Evolutionary conservation across 345 rosid species (phyloP), one percentile per base, ranked within the genome.

Genomic region (Iberis pinnata): DNA sequence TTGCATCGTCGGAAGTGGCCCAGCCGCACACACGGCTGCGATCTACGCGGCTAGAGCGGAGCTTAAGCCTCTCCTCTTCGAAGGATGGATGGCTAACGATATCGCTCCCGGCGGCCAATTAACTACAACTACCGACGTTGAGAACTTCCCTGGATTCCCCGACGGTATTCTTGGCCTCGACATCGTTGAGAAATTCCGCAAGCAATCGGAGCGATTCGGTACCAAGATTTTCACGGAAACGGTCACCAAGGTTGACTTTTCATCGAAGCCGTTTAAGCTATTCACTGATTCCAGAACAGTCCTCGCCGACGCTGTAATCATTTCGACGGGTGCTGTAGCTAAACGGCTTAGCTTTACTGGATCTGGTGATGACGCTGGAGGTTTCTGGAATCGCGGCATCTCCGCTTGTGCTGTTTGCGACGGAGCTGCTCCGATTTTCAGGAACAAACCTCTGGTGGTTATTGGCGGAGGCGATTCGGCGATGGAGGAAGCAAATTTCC

Each of bases 391-490:
- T 57, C 79, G 76, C 0, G 96, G 98, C 22, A 87, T 92, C 31
- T 92, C 98, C 5, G 95, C 98, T 1, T 92, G 98, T 59, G 96
- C 95, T 0, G 96, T 92, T 12, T 88, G 96, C 64, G 98, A 92
- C n/a, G 98, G 98, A 17, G 98, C 98, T 3, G 96, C 89, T 12
- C 98, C 96, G 3, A 85, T 88, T 14, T 92, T 92, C 49, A 69
- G 83, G 47, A 51, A 80, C 37, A 83, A 83, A 60, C 83, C 89
- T 4, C 66, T 92, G 43, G 96, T 83, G 0, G 98, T 92, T 15
- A 83, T 92, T 17, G 98, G 98, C 0, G 96, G 98, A 6, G 98
- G 98, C 3, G 97, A 92, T 71, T 92, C 98, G 2, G 98, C 98
- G 0, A 92, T 92, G 98, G 96, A 92, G 55, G 98, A 88, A 67